Base-by-base conservation (phyloP, 768 basidiomycete genomes). In the Lactarius indigo region DNA sequence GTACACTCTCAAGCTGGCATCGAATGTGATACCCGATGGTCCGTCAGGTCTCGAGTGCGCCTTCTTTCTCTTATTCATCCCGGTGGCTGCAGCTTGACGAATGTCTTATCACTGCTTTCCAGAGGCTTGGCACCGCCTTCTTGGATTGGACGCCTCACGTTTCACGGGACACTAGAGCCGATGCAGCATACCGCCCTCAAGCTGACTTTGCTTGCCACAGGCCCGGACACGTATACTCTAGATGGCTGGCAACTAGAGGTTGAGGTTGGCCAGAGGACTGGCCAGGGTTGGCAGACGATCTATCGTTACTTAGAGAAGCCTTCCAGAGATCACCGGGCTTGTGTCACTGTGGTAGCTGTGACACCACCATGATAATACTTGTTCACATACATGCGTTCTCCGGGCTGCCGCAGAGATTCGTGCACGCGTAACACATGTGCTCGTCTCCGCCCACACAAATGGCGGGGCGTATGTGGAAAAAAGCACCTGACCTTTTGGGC, bases 181-280 rank as follows among this genome's bases (percentile, higher is more conserved):
- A 78, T 80, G 6, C 77, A 83, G 64, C 75, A 78, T 3, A 73
- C 75, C 15, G 75, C 73, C 0, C 66, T 91, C 23, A 75, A 77
- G 26, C 81, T 85, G 1, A 83, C 78, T 58, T 75, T 94, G 2
- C 90, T 87, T 82, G 79, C 86, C 12, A 76, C 81, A 15, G 82
- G 82, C 50, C 85, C 91, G 35, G 91, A 91, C 15, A 79, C 80
- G 28, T 90, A 91, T 73, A 78, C 78, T 15, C 77, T 93, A 18
- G 83, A 82, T 35, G 83, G 84, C 5, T 96, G 93, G 92, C 79
- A 77, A 47, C 70, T 91, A 12, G 87, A 90, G 71, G 87, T 86
- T 1, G 80, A 86, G 61, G 88, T 89, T n/a, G 79, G 81, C 13
- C 82, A 85, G 61, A 59, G 54, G 57, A 50, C 64, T 35, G 66